These are phyloP conservation scores for Pyrenopolyporus hunteri DNA, from an alignment of 495 filamentous ascomycete species.

Conservation along the genomic window DNA sequence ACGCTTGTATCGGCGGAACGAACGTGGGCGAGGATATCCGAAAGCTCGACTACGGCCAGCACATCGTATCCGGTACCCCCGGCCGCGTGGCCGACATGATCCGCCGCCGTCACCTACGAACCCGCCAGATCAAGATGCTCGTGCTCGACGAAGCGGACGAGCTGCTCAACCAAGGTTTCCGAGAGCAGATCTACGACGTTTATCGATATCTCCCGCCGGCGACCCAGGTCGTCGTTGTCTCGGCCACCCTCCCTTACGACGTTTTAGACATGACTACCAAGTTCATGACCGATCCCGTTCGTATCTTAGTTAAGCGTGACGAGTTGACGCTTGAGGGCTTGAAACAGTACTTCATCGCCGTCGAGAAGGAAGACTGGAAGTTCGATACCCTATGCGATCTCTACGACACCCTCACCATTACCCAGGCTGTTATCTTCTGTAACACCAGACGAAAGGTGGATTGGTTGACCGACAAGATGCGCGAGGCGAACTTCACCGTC, in stretches of 20 bases:
- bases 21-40: slow-evolving; percentile 97
- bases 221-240: slow-evolving; percentile 97
- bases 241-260: slow-evolving; percentile 95
- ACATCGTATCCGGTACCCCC: slow-evolving; percentile 95
- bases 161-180: slow-evolving; percentile 87
- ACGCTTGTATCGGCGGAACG: slow-evolving; percentile 97
- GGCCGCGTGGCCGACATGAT: slow-evolving; percentile 99
- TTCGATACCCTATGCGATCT: slow-evolving; percentile 99
- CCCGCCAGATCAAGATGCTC: slow-evolving; percentile 97
- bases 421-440: slow-evolving; percentile 99
- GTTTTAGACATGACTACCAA: slow-evolving; percentile 99
- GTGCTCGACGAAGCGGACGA: slow-evolving; percentile 98
- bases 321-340: slow-evolving; percentile 97
- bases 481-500: slow-evolving; percentile 96
- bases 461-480: slow-evolving; percentile 99
- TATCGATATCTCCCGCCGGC: slow-evolving; percentile 95
- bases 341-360: slow-evolving; percentile 99
- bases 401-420: slow-evolving; percentile 98
- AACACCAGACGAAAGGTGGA: slow-evolving; percentile 99
- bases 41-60: slow-evolving; percentile 94
- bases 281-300: slow-evolving; percentile 99
- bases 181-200: slow-evolving; percentile 99
- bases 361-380: slow-evolving; percentile 99
- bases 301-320: slow-evolving; percentile 99
- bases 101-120: slow-evolving; percentile 90